phyloP scores from a whole-genome alignment of 1,284 basidiomycete genomes.

The Cutaneotrichosporon curvatum region DNA sequence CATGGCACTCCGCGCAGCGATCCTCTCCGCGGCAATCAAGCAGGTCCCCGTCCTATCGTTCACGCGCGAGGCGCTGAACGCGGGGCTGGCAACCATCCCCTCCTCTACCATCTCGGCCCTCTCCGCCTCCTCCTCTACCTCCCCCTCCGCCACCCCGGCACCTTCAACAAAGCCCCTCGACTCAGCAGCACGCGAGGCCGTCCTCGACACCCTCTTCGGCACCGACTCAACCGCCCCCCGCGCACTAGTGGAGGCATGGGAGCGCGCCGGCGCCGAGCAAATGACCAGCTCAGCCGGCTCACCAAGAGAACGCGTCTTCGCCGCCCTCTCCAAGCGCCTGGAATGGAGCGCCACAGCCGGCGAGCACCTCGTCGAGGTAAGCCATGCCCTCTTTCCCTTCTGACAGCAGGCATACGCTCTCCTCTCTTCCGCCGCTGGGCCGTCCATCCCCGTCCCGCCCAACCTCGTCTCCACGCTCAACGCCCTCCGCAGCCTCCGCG shows the following conservation, averaged over 20 bases:
- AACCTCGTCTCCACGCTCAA: slow-evolving; percentile 9
- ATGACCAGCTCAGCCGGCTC: too few relatives aligned
- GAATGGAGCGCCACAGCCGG: slow-evolving; percentile 28
- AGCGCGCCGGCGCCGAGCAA: slow-evolving; percentile 19
- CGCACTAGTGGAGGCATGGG: slow-evolving; percentile 32
- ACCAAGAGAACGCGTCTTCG: slow-evolving; percentile 1
- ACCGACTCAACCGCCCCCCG: slow-evolving; percentile 10
- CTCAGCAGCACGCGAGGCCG: slow-evolving; percentile 5
- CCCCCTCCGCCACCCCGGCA: not conserved
- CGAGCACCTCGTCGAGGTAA: slow-evolving; percentile 38
- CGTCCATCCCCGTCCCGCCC: slow-evolving; percentile 28
- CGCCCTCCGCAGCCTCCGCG: too few relatives aligned
- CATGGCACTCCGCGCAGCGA: slow-evolving; percentile 34
- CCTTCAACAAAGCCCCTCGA: too few relatives aligned
- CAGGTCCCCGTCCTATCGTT: slow-evolving; percentile 31
- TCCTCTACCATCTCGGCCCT: not conserved
- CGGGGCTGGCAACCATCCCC: slow-evolving; percentile 10
- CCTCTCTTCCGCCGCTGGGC: slow-evolving; percentile 23
- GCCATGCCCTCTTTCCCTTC: slow-evolving; percentile 3
- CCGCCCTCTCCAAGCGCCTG: slow-evolving; percentile 17
- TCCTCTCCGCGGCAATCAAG: slow-evolving; percentile 28
- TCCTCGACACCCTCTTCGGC: slow-evolving; percentile 38
- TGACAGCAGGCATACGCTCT: slow-evolving; percentile 34
- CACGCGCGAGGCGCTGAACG: slow-evolving; percentile 32
- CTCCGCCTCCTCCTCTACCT: not conserved